Percentiles rank a stretch among this genome's conserved stretches.
Conservation (phyloP, 1,139 yeast species). For the Kurtzmaniella quercitrusa region DNA sequence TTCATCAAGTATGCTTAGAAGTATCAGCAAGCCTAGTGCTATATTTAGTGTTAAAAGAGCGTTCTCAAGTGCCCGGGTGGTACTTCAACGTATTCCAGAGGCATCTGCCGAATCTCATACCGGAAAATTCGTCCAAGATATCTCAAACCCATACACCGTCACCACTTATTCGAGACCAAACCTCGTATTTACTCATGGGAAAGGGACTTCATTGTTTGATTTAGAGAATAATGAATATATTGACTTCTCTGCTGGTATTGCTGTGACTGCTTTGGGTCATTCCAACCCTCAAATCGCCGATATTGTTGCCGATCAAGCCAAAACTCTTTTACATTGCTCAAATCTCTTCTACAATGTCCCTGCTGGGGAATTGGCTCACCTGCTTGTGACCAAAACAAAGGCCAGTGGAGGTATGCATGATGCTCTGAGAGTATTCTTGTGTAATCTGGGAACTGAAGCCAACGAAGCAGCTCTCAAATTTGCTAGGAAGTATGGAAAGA, state of each 20-base stretch:
- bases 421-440: constrained; percentile 80
- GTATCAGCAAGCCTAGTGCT: constrained; percentile 4
- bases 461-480: constrained; percentile 96
- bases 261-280: constrained; percentile 94
- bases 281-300: constrained; percentile 68
- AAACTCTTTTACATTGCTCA: constrained; percentile 74
- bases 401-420: constrained; percentile 72
- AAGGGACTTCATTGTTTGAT: constrained; percentile 75
- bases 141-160: constrained; percentile 57
- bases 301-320: constrained; percentile 68
- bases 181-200: constrained; percentile 64
- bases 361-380: constrained; percentile 74
- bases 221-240: constrained; percentile 72
- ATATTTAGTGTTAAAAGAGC: constrained; percentile 1
- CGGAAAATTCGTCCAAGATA: constrained; percentile 31
- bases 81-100: constrained; percentile 11
- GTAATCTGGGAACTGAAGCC: constrained; percentile 96
- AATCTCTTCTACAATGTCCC: constrained; percentile 82
- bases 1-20: constrained; percentile 11
- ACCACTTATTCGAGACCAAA: constrained; percentile 83
- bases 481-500: constrained; percentile 81
- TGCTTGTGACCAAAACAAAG: constrained; percentile 65
- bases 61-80: background rate
- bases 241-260: constrained; percentile 94
- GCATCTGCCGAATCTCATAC: constrained; percentile 19